Base-by-base conservation (phyloP, 768 basidiomycete species). In the Amyloporia xantha region DNA sequence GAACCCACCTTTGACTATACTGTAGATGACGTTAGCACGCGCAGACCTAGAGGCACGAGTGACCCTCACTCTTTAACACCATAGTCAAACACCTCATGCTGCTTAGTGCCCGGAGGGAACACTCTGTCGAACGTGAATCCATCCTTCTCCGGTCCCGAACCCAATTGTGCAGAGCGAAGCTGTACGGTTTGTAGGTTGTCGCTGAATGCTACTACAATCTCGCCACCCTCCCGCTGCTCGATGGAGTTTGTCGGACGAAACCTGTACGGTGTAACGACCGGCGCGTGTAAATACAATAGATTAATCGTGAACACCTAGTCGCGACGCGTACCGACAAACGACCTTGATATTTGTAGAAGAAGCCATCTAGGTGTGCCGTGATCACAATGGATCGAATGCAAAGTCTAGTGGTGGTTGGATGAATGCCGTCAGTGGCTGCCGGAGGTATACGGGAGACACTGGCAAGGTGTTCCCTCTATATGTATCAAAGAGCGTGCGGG, bases 61-160 rank as follows among this genome's bases (percentile, higher is more conserved):
- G 12, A 49, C 24, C 24, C 89, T 69, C 62, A 91, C 90, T 93
- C 95, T 68, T 93, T 95, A 35, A 99, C 91, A 46, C 96, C 96
- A 66, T 96, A 99, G 67, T 98, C 94, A 64, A 97, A 99, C 41
- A 99, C 92, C 67, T 97, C 92, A 47, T 81, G 71, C 66, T 99
- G 96, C 66, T 82, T 77, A 38, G 94, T 91, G 35, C 76, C 81
- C 75, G 94, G 91, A 48, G 91, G 86, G 66, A 99, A 99, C 19
- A 95, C 92, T 54, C 94, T 78, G 67, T 99, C 96, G 61, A 97
- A 95, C 28, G 92, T 93, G 71, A 99, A 99, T 23, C 95, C 95
- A 74, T 93, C 89, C 72, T 83, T 95, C 73, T 96, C 94, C 40
- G 93, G 87, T 2, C 92, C 94, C 40, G 84, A 77, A 50, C 78